Conservation (phyloP, 1,139 yeast species). For the Pneumocystis wakefieldiae region DNA sequence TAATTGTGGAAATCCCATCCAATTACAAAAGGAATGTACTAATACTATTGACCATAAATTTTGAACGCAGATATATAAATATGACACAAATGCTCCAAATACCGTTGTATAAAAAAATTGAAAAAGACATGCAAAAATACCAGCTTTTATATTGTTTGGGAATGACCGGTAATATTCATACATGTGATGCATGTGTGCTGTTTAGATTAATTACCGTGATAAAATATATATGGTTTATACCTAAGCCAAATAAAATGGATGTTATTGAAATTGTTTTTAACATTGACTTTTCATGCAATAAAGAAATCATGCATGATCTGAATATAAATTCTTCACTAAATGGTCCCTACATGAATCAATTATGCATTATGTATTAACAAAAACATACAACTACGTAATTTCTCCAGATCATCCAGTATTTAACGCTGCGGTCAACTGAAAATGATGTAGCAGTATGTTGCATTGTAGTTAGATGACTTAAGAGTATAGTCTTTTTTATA, state of each 20-base stretch:
- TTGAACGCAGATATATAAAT: conserved; percentile 37
- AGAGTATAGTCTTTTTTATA: not conserved
- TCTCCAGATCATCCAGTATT: conserved; percentile 12
- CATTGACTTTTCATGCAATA: conserved; percentile 24
- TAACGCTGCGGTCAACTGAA: not conserved
- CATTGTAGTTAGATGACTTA: not conserved
- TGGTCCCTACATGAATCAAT: conserved; percentile 44
- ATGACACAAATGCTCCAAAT: conserved; percentile 66
- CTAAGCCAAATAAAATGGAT: conserved; percentile 62
- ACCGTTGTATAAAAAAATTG: conserved; percentile 62
- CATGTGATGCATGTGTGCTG: conserved; percentile 83
- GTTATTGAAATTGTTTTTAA: conserved; percentile 30
- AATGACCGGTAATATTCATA: conserved; percentile 32
- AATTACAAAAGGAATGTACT: conserved; percentile 63
- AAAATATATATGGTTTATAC: not conserved
- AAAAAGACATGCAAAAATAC: conserved; percentile 30
- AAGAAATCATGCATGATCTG: conserved; percentile 43
- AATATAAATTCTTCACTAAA: conserved; percentile 75
- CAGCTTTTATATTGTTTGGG: conserved; percentile 20
- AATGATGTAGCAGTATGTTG: not conserved
- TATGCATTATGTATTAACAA: conserved; percentile 4
- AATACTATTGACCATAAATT: conserved; percentile 49
- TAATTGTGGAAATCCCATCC: conserved; percentile 57
- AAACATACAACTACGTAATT: conserved; percentile 14
- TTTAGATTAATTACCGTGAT: not conserved